Percentiles rank a stretch among this genome's conserved stretches.
These are phyloP conservation scores for Limonium bicolor DNA, from an alignment of 148 eudicot species.

Conservation along the genomic window DNA sequence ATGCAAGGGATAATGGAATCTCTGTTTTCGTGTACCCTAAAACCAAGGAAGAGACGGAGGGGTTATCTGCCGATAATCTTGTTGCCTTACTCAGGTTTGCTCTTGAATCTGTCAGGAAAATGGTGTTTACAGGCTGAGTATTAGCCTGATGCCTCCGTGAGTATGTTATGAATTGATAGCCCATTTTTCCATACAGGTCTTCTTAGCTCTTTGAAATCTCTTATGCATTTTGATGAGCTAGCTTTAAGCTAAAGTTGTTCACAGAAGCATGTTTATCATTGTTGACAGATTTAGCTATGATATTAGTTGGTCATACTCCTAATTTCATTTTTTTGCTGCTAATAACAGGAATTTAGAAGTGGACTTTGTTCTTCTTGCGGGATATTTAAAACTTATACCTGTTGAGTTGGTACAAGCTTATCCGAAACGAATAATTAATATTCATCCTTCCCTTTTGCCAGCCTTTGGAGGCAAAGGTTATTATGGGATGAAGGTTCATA, in stretches of 20 bases:
- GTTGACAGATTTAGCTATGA: too few species aligned
- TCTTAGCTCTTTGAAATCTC: too few species aligned
- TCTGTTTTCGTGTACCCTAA: slow-evolving; percentile 64
- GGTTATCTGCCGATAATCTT: slow-evolving; percentile 40
- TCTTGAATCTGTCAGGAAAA: too few species aligned
- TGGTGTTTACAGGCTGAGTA: too few species aligned
- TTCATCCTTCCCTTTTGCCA: slow-evolving; percentile 90
- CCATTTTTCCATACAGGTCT: too few species aligned
- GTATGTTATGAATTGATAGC: too few species aligned
- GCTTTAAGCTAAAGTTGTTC: too few species aligned
- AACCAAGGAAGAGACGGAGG: slow-evolving; percentile 29
- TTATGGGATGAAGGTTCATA: slow-evolving; percentile 78
- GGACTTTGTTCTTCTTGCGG: slow-evolving; percentile 35
- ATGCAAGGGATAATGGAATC: slow-evolving; percentile 62
- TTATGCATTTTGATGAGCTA: too few species aligned
- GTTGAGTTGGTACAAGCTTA: slow-evolving; percentile 46
- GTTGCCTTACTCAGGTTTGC: slow-evolving; percentile 53
- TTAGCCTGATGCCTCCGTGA: too few species aligned
- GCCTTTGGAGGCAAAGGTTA: slow-evolving; percentile 93
- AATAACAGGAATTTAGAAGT: slow-evolving; percentile 17
- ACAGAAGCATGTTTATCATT: too few species aligned
- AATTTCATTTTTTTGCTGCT: neutral
- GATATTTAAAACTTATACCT: slow-evolving; percentile 45
- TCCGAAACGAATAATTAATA: slow-evolving; percentile 65
- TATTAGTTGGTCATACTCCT: neutral